A percentile compares a stretch with the other conserved stretches of the same genome.
These are phyloP conservation scores for Phytopythium delawarense DNA, from an alignment of 352 stramenopile species.

Conservation along the genomic window DNA sequence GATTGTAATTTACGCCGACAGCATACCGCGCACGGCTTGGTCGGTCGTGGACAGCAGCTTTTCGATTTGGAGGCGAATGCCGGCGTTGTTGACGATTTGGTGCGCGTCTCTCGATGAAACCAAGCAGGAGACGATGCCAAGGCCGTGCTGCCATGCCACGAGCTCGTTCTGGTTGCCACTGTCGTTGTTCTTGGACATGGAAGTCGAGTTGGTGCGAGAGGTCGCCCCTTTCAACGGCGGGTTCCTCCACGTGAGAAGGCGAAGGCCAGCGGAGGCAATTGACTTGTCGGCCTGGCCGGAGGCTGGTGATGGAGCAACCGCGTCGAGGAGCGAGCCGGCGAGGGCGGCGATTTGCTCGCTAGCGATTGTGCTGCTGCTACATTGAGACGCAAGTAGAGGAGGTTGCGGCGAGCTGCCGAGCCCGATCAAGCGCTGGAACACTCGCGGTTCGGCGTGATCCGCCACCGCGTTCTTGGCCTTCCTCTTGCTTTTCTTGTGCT, in stretches of 20 bases:
- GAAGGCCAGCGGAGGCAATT: not conserved
- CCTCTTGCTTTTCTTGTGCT: slow-evolving; percentile 18
- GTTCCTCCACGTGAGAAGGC: slow-evolving; percentile 4
- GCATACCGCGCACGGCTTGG: not conserved
- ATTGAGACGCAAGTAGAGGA: not conserved
- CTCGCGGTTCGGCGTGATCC: slow-evolving; percentile 22
- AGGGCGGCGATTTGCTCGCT: not conserved
- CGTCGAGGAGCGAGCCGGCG: not conserved
- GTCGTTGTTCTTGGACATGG: not conserved
- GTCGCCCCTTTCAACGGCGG: not conserved
- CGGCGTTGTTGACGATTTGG: not conserved
- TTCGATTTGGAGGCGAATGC: not conserved
- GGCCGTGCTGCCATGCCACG: slow-evolving; percentile 1
- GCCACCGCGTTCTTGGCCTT: slow-evolving; percentile 36
- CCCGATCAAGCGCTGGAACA: slow-evolving; percentile 21
- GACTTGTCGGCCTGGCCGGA: not conserved
- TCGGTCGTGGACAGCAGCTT: not conserved
- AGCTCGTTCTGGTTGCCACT: not conserved
- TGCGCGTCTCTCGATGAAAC: slow-evolving; percentile 10
- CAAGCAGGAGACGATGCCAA: slow-evolving; percentile 18
- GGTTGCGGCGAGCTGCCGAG: not conserved
- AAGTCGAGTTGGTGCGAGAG: not conserved
- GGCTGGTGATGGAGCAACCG: not conserved
- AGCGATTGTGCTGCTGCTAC: not conserved
- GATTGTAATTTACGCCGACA: not conserved